Percentiles rank a stretch among this genome's conserved stretches.
phyloP scores from a whole-genome alignment of 2,329 filamentous ascomycete species.

The Pyrenochaeta sp. region DNA sequence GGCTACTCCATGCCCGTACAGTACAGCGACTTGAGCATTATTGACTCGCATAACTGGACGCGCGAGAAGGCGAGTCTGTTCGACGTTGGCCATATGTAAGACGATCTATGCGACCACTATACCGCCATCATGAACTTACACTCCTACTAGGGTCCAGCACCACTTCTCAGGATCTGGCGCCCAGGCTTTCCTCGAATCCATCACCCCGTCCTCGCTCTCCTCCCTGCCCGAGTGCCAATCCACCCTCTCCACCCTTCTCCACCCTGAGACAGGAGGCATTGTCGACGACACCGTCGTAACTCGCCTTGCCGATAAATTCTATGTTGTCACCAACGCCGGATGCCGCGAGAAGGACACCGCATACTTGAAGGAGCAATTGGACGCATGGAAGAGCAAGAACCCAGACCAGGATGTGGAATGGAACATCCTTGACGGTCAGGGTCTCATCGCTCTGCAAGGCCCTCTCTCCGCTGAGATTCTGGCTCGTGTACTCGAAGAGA shows the following conservation, averaged over 20 bases:
- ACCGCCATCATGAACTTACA: neutral
- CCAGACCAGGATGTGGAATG: constrained; percentile 64
- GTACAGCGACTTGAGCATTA: constrained; percentile 78
- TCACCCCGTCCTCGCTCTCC: constrained; percentile 79
- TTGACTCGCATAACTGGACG: constrained; percentile 89
- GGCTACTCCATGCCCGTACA: constrained; percentile 93
- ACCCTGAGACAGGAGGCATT: constrained; percentile 79
- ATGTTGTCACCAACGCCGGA: constrained; percentile 94
- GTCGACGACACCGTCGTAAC: constrained; percentile 95
- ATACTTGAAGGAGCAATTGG: constrained; percentile 76
- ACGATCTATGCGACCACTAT: neutral
- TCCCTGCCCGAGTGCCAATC: constrained; percentile 72
- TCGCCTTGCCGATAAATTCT: constrained; percentile 72
- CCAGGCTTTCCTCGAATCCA: constrained; percentile 78
- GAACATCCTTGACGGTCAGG: constrained; percentile 74
- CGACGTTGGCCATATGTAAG: constrained; percentile 94
- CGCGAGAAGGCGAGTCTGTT: constrained; percentile 88
- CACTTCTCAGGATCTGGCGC: constrained; percentile 82
- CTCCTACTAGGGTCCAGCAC: constrained; percentile 71
- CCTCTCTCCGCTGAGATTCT: constrained; percentile 78
- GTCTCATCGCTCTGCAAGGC: constrained; percentile 88
- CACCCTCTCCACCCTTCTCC: constrained; percentile 84
- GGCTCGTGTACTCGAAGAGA: constrained; percentile 64
- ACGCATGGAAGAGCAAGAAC: constrained; percentile 52
- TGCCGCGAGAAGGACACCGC: constrained; percentile 87